phyloP scores from a whole-genome alignment of 768 basidiomycete genomes.

The Suillus lakei region DNA sequence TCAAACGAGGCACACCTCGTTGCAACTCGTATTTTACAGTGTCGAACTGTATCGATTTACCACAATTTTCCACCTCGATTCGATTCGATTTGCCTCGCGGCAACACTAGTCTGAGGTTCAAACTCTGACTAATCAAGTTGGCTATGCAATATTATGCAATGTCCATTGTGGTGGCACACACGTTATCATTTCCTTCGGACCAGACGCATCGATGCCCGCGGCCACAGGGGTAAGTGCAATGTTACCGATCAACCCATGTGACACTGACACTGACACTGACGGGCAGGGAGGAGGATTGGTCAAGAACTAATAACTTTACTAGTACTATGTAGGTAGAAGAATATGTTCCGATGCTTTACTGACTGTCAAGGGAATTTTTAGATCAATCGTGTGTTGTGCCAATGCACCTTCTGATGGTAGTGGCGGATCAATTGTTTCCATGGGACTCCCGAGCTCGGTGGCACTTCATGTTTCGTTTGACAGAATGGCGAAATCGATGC shows the following conservation, averaged over 20 bases:
- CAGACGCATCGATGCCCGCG: neutral
- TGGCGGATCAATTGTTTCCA: neutral
- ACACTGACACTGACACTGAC: neutral
- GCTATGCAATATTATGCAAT: no score
- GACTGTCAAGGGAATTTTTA: neutral
- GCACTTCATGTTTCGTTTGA: neutral
- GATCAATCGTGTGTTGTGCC: slow-evolving; percentile 28
- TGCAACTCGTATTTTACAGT: no score
- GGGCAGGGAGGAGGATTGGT: neutral
- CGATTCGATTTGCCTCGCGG: no score
- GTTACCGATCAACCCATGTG: neutral
- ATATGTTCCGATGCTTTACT: neutral
- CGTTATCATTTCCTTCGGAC: neutral
- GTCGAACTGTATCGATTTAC: no score
- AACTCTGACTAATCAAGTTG: no score
- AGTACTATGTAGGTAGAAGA: no score
- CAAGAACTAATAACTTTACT: neutral
- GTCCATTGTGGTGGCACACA: no score
- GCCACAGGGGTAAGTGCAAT: neutral
- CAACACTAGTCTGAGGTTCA: no score
- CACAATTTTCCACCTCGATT: no score
- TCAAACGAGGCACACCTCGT: no score
- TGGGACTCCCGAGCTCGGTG: neutral
- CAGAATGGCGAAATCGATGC: neutral
- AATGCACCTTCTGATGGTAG: slow-evolving; percentile 20